Evolutionary conservation across 441 rosid genomes (phyloP).

Genomic region (Sinapis alba): DNA sequence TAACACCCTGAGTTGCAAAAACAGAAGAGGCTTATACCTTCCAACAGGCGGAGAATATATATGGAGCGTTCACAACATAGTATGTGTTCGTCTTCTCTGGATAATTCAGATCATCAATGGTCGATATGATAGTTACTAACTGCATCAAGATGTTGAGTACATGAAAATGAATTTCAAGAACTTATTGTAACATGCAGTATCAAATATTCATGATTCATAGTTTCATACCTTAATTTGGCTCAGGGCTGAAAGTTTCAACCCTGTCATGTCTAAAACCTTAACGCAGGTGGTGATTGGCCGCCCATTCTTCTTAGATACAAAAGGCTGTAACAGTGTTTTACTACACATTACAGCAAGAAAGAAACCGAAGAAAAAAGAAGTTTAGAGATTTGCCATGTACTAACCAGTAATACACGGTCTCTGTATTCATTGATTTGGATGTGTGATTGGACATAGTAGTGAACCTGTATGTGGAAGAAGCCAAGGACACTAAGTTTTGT

Average conservation of each 20-base stretch:
- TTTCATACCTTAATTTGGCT: slow-evolving; percentile 76
- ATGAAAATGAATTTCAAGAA: background rate
- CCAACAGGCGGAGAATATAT: slow-evolving; percentile 96
- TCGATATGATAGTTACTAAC: slow-evolving; percentile 80
- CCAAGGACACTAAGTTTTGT: background rate
- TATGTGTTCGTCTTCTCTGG: slow-evolving; percentile 93
- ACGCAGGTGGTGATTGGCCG: slow-evolving; percentile 82
- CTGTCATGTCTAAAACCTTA: slow-evolving; percentile 94
- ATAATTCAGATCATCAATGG: slow-evolving; percentile 91
- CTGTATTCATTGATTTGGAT: slow-evolving; percentile 96
- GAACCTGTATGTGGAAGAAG: slow-evolving; percentile 53
- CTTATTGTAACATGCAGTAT: background rate
- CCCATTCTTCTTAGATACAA: slow-evolving; percentile 70
- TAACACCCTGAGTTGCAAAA: background rate
- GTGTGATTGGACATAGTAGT: slow-evolving; percentile 91
- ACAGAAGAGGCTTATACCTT: slow-evolving; percentile 51
- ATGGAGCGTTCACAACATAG: slow-evolving; percentile 86
- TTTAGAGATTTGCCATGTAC: slow-evolving; percentile 32
- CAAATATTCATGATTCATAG: background rate
- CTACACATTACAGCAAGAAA: slow-evolving; percentile 29
- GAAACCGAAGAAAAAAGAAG: background rate
- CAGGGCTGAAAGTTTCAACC: slow-evolving; percentile 84
- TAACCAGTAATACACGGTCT: slow-evolving; percentile 83
- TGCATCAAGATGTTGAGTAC: slow-evolving; percentile 44
- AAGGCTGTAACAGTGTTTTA: slow-evolving; percentile 55